phyloP scores from a whole-genome alignment of 441 rosid genomes.

The Jatropha multifida region DNA sequence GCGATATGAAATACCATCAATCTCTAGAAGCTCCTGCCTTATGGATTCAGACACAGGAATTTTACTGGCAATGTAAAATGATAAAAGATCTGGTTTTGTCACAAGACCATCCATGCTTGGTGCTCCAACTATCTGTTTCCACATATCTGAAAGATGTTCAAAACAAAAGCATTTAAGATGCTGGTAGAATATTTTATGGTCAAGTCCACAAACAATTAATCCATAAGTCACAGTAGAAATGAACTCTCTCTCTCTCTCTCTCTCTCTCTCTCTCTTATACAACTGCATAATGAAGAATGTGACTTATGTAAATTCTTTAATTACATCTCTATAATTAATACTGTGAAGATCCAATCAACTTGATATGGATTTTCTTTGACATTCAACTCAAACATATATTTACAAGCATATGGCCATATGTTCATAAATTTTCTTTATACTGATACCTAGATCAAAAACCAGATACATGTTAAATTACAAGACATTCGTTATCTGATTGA shows the following conservation, averaged over 20 bases:
- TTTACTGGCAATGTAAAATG: slow-evolving; percentile 89
- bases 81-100: slow-evolving; percentile 74
- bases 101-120: slow-evolving; percentile 71
- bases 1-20: slow-evolving; percentile 83
- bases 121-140: slow-evolving; percentile 82
- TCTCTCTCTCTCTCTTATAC: no score
- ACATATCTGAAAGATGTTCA: slow-evolving; percentile 62
- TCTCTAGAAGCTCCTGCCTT: slow-evolving; percentile 95
- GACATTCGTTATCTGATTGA: background rate
- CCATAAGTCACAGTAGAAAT: background rate
- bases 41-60: slow-evolving; percentile 80
- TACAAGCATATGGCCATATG: background rate
- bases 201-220: background rate
- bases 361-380: background rate
- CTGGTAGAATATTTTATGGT: background rate
- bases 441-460: background rate
- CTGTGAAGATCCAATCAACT: background rate
- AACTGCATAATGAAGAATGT: background rate
- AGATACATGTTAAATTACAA: background rate
- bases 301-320: background rate
- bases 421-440: background rate
- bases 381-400: background rate
- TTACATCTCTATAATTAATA: background rate
- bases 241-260: background rate
- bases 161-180: slow-evolving; percentile 2